phyloP scores from a whole-genome alignment of 2,329 filamentous ascomycete genomes.

The Trichoderma pleuroti region DNA sequence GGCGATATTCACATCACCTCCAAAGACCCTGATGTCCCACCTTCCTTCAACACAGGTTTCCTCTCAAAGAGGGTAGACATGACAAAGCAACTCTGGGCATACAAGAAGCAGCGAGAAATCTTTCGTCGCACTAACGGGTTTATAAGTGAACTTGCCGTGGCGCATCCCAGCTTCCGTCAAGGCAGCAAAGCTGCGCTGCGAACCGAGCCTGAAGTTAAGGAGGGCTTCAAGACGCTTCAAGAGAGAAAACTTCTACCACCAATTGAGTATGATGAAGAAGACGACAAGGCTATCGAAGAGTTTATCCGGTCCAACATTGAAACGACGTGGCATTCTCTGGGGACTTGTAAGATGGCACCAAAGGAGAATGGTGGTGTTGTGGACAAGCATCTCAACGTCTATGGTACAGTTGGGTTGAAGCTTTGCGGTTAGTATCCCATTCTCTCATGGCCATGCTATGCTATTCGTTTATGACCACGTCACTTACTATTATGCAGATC shows the following conservation, averaged over 20 bases:
- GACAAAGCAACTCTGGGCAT: slow-evolving; percentile 57
- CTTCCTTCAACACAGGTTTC: slow-evolving; percentile 56
- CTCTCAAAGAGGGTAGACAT: slow-evolving; percentile 47
- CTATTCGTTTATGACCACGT: background rate
- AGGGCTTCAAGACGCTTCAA: slow-evolving; percentile 22
- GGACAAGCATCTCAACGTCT: slow-evolving; percentile 39
- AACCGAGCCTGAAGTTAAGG: slow-evolving; percentile 25
- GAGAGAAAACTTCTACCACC: slow-evolving; percentile 27
- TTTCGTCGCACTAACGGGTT: slow-evolving; percentile 52
- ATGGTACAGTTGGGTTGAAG: slow-evolving; percentile 39
- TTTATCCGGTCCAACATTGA: slow-evolving; percentile 37
- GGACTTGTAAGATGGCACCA: slow-evolving; percentile 42
- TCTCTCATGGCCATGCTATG: background rate
- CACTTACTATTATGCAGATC: slow-evolving; percentile 27
- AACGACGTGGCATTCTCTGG: slow-evolving; percentile 43
- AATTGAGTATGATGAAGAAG: slow-evolving; percentile 47
- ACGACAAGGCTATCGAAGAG: slow-evolving; percentile 46
- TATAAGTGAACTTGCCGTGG: slow-evolving; percentile 40
- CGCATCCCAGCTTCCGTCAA: slow-evolving; percentile 43
- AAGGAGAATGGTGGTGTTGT: slow-evolving; percentile 39
- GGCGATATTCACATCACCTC: slow-evolving; percentile 58
- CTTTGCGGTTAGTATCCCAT: slow-evolving; percentile 32
- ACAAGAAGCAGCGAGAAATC: slow-evolving; percentile 62
- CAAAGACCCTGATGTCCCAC: slow-evolving; percentile 37
- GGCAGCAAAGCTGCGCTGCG: slow-evolving; percentile 37